Evolutionary conservation across 1,284 basidiomycete genomes (phyloP).

Genomic region (Pholiota adiposa): DNA sequence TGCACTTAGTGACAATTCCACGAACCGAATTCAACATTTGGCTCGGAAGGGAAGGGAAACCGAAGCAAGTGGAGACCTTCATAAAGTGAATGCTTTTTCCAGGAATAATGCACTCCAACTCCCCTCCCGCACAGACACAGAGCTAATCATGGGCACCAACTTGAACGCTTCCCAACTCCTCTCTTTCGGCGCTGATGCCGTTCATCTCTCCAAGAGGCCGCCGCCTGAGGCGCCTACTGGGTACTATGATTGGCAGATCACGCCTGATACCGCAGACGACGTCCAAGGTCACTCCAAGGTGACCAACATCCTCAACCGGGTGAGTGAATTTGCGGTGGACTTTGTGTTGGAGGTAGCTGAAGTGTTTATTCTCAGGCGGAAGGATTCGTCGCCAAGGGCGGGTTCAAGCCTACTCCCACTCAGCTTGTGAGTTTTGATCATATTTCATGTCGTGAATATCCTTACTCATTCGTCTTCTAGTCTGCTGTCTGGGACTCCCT

Average conservation of each 20-base stretch:
- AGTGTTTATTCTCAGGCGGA: conserved; percentile 1
- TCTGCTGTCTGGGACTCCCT: conserved; percentile 10
- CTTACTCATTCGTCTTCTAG: background rate
- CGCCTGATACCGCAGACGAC: conserved; percentile 11
- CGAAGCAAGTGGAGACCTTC: background rate
- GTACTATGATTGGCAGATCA: conserved; percentile 23
- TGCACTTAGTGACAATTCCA: background rate
- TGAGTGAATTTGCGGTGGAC: background rate
- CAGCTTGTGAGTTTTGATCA: background rate
- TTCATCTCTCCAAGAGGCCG: conserved; percentile 14
- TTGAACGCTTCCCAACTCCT: conserved; percentile 15
- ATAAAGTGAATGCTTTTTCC: conserved; percentile 1
- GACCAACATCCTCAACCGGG: conserved; percentile 11
- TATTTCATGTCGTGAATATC: too few species aligned
- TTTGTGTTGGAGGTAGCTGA: background rate
- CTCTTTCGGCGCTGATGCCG: conserved; percentile 16
- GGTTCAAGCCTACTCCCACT: conserved; percentile 5
- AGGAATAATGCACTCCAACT: background rate
- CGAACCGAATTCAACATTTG: background rate
- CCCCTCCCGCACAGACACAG: background rate
- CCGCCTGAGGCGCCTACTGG: conserved; percentile 19
- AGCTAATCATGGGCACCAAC: conserved; percentile 12
- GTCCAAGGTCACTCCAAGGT: conserved; percentile 15
- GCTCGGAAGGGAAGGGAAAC: background rate
- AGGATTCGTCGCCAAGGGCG: conserved; percentile 8